Evolutionary conservation across 768 basidiomycete species (phyloP).

Genomic region (Fomitopsis serialis): DNA sequence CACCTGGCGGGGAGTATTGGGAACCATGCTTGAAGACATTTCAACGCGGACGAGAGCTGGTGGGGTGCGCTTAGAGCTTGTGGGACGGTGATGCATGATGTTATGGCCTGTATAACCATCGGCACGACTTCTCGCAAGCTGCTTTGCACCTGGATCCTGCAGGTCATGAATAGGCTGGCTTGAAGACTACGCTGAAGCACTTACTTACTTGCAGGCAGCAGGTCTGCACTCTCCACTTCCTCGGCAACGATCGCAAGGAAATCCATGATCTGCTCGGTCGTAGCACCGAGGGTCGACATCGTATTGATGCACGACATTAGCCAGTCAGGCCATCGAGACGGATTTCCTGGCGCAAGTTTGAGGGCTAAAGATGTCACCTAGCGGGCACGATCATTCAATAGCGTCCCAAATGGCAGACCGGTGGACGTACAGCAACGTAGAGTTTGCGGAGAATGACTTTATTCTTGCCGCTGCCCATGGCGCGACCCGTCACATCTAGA

Average conservation of each 20-base stretch:
- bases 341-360: conserved; percentile 54
- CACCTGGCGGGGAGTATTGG: conserved; percentile 62
- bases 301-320: conserved; percentile 57
- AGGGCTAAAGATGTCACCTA: conserved; percentile 68
- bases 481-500: conserved; percentile 63
- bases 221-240: conserved; percentile 71
- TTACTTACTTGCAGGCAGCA: conserved; percentile 69
- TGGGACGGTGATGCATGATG: conserved; percentile 43
- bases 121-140: conserved; percentile 63
- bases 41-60: conserved; percentile 67
- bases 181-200: conserved; percentile 20
- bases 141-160: conserved; percentile 58
- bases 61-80: conserved; percentile 24
- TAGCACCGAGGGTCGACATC: conserved; percentile 55
- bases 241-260: conserved; percentile 83
- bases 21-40: conserved; percentile 84
- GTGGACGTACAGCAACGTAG: conserved; percentile 70
- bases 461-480: conserved; percentile 50
- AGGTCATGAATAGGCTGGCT: not conserved
- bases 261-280: conserved; percentile 59
- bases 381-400: not conserved
- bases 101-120: conserved; percentile 67
- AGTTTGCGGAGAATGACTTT: conserved; percentile 81
- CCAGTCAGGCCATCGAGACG: conserved; percentile 72
- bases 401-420: not conserved